A percentile compares a stretch with the other conserved stretches of the same genome.
These are phyloP conservation scores for Ramalina intermedia DNA, from an alignment of 495 filamentous ascomycete species.

Conservation along the genomic window DNA sequence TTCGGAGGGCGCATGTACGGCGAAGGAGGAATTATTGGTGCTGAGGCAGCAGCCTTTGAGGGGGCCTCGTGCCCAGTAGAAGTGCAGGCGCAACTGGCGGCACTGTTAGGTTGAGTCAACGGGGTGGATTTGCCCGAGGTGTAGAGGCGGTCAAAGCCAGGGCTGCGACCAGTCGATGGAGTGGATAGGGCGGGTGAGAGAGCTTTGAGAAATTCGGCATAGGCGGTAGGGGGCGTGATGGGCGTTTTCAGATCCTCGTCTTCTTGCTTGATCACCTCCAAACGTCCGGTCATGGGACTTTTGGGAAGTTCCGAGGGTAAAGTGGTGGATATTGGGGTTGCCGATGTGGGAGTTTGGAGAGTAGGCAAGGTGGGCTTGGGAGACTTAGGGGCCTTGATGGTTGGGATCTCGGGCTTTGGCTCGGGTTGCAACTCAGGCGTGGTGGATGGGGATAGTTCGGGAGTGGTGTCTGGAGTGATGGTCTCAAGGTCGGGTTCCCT, in stretches of 20 bases:
- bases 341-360: constrained; percentile 62
- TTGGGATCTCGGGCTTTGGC: constrained; percentile 1
- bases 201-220: constrained; percentile 80
- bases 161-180: constrained; percentile 23
- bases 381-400: constrained; percentile 11
- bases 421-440: neutral
- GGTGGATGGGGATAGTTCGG: neutral
- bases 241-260: constrained; percentile 51
- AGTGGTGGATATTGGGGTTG: constrained; percentile 23
- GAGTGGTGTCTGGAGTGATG: neutral
- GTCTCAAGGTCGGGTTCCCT: neutral
- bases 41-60: constrained; percentile 10
- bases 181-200: constrained; percentile 50
- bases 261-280: constrained; percentile 34
- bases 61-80: constrained; percentile 8
- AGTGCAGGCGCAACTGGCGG: constrained; percentile 21
- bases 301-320: constrained; percentile 63
- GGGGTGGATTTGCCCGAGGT: constrained; percentile 21
- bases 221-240: constrained; percentile 83
- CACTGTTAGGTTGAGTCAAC: constrained; percentile 27
- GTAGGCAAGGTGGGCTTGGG: constrained; percentile 53
- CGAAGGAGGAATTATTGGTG: constrained; percentile 25
- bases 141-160: constrained; percentile 20
- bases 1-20: constrained; percentile 20
- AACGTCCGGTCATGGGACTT: constrained; percentile 23